Evolutionary conservation across 176 grass and related monocot species (phyloP).

Genomic region (Oryza officinalis): DNA sequence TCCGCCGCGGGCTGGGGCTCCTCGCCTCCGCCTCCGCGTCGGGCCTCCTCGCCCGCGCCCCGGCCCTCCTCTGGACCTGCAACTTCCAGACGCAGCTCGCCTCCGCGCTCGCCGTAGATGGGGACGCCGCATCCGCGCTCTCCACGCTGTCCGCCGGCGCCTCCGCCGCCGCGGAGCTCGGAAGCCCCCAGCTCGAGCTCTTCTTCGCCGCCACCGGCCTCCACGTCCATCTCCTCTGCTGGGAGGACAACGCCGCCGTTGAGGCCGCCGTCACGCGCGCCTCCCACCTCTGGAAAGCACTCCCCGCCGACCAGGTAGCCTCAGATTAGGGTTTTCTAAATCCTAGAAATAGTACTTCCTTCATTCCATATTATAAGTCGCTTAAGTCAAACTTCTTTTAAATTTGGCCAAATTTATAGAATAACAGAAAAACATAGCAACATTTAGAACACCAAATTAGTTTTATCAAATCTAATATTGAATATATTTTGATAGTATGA

Average conservation of each 20-base stretch:
- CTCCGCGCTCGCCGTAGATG: constrained; percentile 68
- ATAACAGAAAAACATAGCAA: too few species aligned
- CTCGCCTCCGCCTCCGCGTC: constrained; percentile 42
- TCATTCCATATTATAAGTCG: too few species aligned
- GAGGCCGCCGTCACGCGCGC: constrained; percentile 48
- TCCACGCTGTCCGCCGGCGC: constrained; percentile 49
- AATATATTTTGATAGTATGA: too few species aligned
- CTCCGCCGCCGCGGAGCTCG: constrained; percentile 61
- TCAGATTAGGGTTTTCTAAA: neutral
- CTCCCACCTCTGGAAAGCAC: constrained; percentile 60
- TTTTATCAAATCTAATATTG: too few species aligned
- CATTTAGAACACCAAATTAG: too few species aligned
- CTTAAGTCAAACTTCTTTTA: too few species aligned
- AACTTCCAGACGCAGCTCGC: constrained; percentile 94
- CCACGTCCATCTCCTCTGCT: constrained; percentile 82
- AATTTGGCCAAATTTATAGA: too few species aligned
- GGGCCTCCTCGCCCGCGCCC: constrained; percentile 27
- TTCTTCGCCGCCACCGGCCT: constrained; percentile 84
- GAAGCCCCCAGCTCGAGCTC: constrained; percentile 76
- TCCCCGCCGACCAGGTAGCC: constrained; percentile 61
- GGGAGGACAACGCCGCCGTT: constrained; percentile 64
- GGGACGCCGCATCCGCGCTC: constrained; percentile 65
- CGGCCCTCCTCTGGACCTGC: constrained; percentile 66
- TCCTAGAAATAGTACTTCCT: neutral
- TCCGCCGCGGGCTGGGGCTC: constrained; percentile 64